Base-by-base conservation (phyloP, 257 asterid genomes). In the Capsicum chinense region DNA sequence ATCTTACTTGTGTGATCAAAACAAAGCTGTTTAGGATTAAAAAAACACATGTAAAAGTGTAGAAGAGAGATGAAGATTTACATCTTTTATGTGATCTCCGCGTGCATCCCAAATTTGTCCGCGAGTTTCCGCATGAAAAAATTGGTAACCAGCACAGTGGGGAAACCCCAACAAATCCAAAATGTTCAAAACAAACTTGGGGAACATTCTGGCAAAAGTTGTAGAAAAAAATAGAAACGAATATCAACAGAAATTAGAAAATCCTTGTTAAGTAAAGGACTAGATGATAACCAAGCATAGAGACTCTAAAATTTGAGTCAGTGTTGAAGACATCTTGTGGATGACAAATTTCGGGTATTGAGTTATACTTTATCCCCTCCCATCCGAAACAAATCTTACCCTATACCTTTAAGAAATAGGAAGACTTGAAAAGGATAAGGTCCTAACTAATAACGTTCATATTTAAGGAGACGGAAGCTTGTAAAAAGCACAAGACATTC, bases 161-260 rank as follows among this genome's bases (percentile, higher is more conserved):
- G 92, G 94, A 79, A 90, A 80, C 17, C 88, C 69, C 89, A 94
- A 84, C 92, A 94, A 87, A 83, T 94, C 98, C 48, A 93, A 87
- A 59, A 97, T 88, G 84, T 92, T 90, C 76, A 89, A 79, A 79
- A 93, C 93, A 82, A 98, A 97, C 59, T 67, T 14, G 97, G 99
- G 39, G 99, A 94, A 87, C 98, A 94, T 47, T 95, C 97, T 4
- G 99, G 98, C 87, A 97, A 87, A 80, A 97, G 98, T 98, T 96
- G 97, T 79, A 87, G 76, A 11, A 83, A 76, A 50, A 47, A 15
- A 56, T 21, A 81, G 57, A 57, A 26, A 47, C 10, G 48, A 58
- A 59, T 26, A 19, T 67, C 76, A 35, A 50, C 0, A 56, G 63
- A 37, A 79, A 56, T 0, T 68, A 16, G 16, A 69, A 68, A 62